Percentiles rank a stretch among this genome's conserved stretches.
Evolutionary conservation across 1,284 basidiomycete genomes (phyloP).

Genomic region (Ustilago vetiveriae): DNA sequence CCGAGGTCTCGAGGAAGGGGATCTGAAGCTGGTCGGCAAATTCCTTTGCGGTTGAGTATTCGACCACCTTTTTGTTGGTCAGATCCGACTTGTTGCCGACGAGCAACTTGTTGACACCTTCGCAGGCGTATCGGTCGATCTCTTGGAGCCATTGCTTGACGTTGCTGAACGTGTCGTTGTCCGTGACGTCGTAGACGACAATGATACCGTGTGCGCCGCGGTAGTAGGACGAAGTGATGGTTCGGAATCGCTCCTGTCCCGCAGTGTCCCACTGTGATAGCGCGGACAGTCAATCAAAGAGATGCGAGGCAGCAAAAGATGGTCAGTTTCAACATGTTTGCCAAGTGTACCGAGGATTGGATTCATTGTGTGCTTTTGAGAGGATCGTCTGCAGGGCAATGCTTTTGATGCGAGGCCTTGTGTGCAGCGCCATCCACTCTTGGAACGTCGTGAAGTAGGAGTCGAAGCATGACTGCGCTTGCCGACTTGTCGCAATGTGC

Average conservation of each 20-base stretch:
- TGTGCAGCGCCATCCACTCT: no score
- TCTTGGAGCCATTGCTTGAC: constrained; percentile 99
- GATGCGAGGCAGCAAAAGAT: no score
- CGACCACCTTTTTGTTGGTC: constrained; percentile 98
- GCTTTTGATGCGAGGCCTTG: no score
- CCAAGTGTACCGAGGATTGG: no score
- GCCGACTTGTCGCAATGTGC: no score
- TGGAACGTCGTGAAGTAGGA: no score
- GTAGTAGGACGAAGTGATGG: constrained; percentile 91
- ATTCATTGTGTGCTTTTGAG: no score
- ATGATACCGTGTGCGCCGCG: constrained; percentile 93
- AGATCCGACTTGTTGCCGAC: constrained; percentile 99
- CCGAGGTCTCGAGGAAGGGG: constrained; percentile 69
- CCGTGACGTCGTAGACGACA: constrained; percentile 99
- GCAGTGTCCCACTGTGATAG: constrained; percentile 69
- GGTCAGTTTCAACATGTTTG: no score
- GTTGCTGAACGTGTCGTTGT: constrained; percentile 89
- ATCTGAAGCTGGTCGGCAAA: constrained; percentile 67
- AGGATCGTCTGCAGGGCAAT: no score
- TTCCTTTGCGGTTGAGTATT: constrained; percentile 93
- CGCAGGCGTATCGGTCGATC: constrained; percentile 98
- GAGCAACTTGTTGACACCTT: constrained; percentile 97
- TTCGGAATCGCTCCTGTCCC: constrained; percentile 72
- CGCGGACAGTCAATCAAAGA: neutral
- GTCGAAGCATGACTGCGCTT: no score